A percentile compares a stretch with the other conserved stretches of the same genome.
These are phyloP conservation scores for Chalciporus pseudorubinellus DNA, from an alignment of 768 basidiomycete species.

Conservation along the genomic window DNA sequence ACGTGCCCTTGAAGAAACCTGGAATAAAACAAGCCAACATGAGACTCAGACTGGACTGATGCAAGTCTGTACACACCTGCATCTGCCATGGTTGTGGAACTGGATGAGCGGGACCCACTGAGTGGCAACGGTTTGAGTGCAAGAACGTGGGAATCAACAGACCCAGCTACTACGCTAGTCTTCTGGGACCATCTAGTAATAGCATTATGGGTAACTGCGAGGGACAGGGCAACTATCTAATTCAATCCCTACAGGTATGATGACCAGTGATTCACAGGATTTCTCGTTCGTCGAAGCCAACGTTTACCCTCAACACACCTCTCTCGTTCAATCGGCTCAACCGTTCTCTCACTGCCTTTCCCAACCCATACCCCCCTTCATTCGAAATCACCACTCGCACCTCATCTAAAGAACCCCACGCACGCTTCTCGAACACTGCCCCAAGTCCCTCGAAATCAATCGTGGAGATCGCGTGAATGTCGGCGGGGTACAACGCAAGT, in stretches of 20 bases:
- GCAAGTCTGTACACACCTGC: slow-evolving; percentile 44
- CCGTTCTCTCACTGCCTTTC: slow-evolving; percentile 22
- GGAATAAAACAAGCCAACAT: slow-evolving; percentile 9
- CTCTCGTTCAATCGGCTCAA: slow-evolving; percentile 21
- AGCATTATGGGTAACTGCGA: background rate
- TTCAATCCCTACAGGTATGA: background rate
- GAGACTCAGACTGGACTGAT: slow-evolving; percentile 12
- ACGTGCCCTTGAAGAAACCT: slow-evolving; percentile 91
- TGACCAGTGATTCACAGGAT: slow-evolving; percentile 20
- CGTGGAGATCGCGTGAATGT: slow-evolving; percentile 25
- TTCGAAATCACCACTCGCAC: slow-evolving; percentile 31
- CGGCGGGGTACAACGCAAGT: slow-evolving; percentile 31
- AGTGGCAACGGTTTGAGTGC: background rate
- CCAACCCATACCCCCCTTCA: slow-evolving; percentile 28
- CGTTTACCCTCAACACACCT: slow-evolving; percentile 27
- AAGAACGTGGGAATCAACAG: slow-evolving; percentile 2
- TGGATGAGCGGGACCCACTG: background rate
- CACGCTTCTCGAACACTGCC: slow-evolving; percentile 19
- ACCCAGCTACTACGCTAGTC: no score
- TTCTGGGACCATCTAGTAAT: background rate
- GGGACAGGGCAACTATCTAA: background rate
- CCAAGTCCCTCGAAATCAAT: slow-evolving; percentile 32
- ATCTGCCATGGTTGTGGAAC: slow-evolving; percentile 50
- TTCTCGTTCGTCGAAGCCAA: slow-evolving; percentile 33
- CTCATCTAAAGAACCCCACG: slow-evolving; percentile 25